These are phyloP conservation scores for Neoscytalidium dimidiatum DNA, from an alignment of 2,329 filamentous ascomycete genomes.

Conservation along the genomic window DNA sequence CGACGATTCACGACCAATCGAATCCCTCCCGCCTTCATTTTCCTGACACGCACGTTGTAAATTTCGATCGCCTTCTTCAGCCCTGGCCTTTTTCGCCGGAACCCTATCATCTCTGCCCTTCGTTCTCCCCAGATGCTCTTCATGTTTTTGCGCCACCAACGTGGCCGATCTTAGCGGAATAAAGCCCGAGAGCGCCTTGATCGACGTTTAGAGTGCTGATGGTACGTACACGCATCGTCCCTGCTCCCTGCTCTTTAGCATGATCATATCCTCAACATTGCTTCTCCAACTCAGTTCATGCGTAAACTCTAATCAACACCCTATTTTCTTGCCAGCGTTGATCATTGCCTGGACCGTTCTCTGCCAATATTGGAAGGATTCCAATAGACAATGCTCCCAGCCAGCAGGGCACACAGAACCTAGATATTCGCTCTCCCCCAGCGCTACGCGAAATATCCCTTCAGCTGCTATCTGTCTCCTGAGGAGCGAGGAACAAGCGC, in stretches of 20 bases:
- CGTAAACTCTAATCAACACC: conserved; percentile 2
- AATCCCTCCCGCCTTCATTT: background rate
- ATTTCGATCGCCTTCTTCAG: background rate
- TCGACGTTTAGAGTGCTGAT: background rate
- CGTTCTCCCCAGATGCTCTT: background rate
- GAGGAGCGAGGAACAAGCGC: background rate
- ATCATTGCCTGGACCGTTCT: background rate
- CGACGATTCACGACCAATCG: background rate
- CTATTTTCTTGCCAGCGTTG: background rate
- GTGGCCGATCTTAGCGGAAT: background rate
- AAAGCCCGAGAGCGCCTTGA: background rate
- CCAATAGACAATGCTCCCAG: background rate
- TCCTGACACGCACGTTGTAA: background rate
- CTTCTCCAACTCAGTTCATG: background rate
- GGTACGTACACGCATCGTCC: background rate
- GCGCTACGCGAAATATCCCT: background rate
- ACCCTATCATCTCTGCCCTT: no score
- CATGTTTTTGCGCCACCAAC: background rate
- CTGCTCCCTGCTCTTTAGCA: background rate
- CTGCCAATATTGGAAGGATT: conserved; percentile 2
- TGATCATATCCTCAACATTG: no score
- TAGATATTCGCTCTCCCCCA: background rate
- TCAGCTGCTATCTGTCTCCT: background rate
- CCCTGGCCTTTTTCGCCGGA: background rate
- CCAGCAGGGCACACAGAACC: background rate